phyloP scores from a whole-genome alignment of 2,329 filamentous ascomycete species.

The Colletotrichum neosansevieriae region DNA sequence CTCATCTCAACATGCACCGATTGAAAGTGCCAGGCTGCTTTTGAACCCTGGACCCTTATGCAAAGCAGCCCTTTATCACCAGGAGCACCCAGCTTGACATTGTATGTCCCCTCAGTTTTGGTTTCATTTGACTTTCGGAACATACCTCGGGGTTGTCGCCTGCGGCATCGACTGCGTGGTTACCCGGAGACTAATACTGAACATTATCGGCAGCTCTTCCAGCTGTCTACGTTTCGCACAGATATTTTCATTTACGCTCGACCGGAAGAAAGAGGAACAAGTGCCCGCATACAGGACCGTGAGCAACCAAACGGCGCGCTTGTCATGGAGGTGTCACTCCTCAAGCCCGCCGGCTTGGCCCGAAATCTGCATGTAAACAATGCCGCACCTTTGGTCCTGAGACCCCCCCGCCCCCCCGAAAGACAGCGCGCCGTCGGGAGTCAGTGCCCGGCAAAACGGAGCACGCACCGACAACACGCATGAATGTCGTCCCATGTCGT shows the following conservation, averaged over 20 bases:
- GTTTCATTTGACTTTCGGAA: neutral
- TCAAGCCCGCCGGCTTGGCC: conserved; percentile 9
- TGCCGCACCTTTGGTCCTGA: conserved; percentile 9
- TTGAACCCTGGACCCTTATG: conserved; percentile 7
- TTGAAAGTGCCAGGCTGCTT: neutral
- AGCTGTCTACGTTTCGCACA: neutral
- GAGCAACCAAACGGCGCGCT: neutral
- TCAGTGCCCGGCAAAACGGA: conserved; percentile 7
- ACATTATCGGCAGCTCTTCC: neutral
- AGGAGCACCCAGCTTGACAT: neutral
- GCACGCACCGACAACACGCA: conserved; percentile 16
- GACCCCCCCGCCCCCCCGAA: neutral
- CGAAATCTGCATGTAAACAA: conserved; percentile 12
- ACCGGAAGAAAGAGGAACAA: neutral
- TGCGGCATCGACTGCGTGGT: conserved; percentile 1
- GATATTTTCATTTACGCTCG: neutral
- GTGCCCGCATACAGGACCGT: neutral
- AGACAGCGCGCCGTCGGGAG: neutral
- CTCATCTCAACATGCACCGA: neutral
- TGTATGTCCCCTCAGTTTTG: neutral
- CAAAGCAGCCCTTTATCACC: neutral
- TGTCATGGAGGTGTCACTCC: conserved; percentile 2
- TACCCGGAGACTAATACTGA: neutral
- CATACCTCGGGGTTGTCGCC: neutral
- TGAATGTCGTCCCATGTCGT: conserved; percentile 27